These are phyloP conservation scores for Zymoseptoria brevis DNA, from an alignment of 2,329 filamentous ascomycete species.

Conservation along the genomic window DNA sequence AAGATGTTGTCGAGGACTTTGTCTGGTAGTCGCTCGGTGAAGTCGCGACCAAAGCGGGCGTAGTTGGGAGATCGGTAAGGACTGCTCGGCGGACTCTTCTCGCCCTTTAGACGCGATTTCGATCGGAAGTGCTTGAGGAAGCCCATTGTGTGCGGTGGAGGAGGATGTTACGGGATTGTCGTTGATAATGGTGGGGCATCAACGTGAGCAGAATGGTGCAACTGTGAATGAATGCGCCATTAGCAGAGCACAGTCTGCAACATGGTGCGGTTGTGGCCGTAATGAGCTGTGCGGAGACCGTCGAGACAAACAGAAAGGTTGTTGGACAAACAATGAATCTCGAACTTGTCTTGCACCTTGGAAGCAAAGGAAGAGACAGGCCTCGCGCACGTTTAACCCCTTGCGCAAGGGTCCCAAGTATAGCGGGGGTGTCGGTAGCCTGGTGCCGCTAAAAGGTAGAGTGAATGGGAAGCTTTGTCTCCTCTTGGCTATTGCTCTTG, in stretches of 20 bases:
- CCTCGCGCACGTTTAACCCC: neutral
- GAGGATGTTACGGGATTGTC: neutral
- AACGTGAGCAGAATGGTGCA: neutral
- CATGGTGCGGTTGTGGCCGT: neutral
- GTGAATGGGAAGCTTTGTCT: no score
- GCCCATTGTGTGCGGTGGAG: conserved; percentile 31
- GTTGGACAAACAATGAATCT: neutral
- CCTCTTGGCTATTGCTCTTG: no score
- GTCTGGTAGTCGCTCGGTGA: conserved; percentile 49
- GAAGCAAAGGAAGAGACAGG: neutral
- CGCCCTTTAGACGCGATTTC: conserved; percentile 35
- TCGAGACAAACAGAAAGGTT: neutral
- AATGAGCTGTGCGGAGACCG: neutral
- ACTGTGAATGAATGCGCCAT: neutral
- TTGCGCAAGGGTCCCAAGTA: neutral
- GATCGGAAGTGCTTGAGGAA: conserved; percentile 44
- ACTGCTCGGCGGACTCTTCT: conserved; percentile 16
- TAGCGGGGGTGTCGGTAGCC: no score
- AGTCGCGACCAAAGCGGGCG: conserved; percentile 30
- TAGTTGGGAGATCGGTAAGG: conserved; percentile 23
- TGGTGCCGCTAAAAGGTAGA: no score
- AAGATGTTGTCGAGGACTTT: conserved; percentile 72
- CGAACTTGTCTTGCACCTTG: neutral
- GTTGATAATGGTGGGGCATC: neutral
- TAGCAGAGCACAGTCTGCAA: neutral